Evolutionary conservation across 345 rosid species (phyloP).

Genomic region (Durio zibethinus): DNA sequence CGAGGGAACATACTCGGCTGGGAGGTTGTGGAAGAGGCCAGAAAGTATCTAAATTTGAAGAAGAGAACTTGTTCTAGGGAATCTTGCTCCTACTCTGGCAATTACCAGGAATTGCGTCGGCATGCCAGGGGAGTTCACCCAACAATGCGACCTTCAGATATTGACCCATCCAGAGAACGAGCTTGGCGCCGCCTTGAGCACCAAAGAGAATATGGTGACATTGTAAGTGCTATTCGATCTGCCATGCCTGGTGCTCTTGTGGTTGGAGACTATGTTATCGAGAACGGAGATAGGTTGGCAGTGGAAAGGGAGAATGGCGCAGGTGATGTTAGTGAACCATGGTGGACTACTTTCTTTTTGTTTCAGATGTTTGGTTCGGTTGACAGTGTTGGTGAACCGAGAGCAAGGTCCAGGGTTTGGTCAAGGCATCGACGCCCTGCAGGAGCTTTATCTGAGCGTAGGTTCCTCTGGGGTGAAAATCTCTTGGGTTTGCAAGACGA

Average conservation of each 20-base stretch:
- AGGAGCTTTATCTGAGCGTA: slow-evolving; percentile 55
- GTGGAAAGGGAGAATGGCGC: slow-evolving; percentile 50
- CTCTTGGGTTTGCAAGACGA: slow-evolving; percentile 73
- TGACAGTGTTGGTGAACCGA: slow-evolving; percentile 50
- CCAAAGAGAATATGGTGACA: slow-evolving; percentile 76
- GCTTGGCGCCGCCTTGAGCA: slow-evolving; percentile 87
- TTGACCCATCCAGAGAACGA: slow-evolving; percentile 79
- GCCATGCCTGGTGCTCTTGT: slow-evolving; percentile 93
- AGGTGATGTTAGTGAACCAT: slow-evolving; percentile 48
- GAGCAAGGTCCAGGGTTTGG: slow-evolving; percentile 74
- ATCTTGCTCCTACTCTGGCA: slow-evolving; percentile 63
- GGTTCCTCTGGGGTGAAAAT: slow-evolving; percentile 90
- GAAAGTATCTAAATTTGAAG: slow-evolving; percentile 74
- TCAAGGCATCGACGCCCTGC: slow-evolving; percentile 58
- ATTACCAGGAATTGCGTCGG: slow-evolving; percentile 77
- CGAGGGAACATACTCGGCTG: slow-evolving; percentile 67
- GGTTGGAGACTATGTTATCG: slow-evolving; percentile 90
- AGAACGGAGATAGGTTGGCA: slow-evolving; percentile 69
- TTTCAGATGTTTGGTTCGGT: slow-evolving; percentile 84
- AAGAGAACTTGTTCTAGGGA: slow-evolving; percentile 81
- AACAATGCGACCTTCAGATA: slow-evolving; percentile 64
- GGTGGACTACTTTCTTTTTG: slow-evolving; percentile 70
- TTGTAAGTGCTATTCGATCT: slow-evolving; percentile 78
- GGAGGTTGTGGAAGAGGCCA: slow-evolving; percentile 71
- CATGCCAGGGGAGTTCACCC: slow-evolving; percentile 91